Percentiles rank a stretch among this genome's conserved stretches.
These are phyloP conservation scores for Ophiostoma quercus DNA, from an alignment of 2,329 filamentous ascomycete species.

Conservation along the genomic window DNA sequence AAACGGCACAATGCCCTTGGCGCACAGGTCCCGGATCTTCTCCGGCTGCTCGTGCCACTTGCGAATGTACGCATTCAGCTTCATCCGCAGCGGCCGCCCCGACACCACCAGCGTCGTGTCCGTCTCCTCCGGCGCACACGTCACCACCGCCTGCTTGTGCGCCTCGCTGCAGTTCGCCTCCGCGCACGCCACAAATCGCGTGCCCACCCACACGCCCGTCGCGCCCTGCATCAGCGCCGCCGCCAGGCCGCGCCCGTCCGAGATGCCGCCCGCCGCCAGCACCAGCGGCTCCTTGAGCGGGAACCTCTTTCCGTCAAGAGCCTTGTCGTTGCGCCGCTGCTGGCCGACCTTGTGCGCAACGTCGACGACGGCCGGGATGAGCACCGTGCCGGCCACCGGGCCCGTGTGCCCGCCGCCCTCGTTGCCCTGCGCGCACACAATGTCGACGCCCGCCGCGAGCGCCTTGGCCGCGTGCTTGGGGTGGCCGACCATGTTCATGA, in stretches of 20 bases:
- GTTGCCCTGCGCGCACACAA: slow-evolving; percentile 86
- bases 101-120: slow-evolving; percentile 75
- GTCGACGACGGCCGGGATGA: slow-evolving; percentile 83
- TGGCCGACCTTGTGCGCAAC: slow-evolving; percentile 64
- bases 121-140: slow-evolving; percentile 74
- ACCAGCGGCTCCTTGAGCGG: slow-evolving; percentile 56
- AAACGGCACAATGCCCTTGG: slow-evolving; percentile 72
- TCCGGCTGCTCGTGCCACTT: slow-evolving; percentile 73
- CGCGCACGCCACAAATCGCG: slow-evolving; percentile 75
- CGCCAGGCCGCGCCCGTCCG: slow-evolving; percentile 74
- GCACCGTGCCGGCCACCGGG: slow-evolving; percentile 75
- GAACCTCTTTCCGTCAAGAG: neutral
- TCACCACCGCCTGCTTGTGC: slow-evolving; percentile 80
- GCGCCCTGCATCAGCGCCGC: slow-evolving; percentile 83
- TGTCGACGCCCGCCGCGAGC: slow-evolving; percentile 77
- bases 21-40: slow-evolving; percentile 69
- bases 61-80: slow-evolving; percentile 76
- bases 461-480: slow-evolving; percentile 89
- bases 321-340: slow-evolving; percentile 7
- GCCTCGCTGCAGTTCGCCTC: slow-evolving; percentile 76
- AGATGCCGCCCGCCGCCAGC: slow-evolving; percentile 83
- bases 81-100: slow-evolving; percentile 73
- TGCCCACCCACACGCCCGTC: slow-evolving; percentile 87
- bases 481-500: slow-evolving; percentile 98
- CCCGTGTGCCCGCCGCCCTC: slow-evolving; percentile 94